phyloP scores from a whole-genome alignment of 768 basidiomycete genomes.

The Agaricus bisporus region DNA sequence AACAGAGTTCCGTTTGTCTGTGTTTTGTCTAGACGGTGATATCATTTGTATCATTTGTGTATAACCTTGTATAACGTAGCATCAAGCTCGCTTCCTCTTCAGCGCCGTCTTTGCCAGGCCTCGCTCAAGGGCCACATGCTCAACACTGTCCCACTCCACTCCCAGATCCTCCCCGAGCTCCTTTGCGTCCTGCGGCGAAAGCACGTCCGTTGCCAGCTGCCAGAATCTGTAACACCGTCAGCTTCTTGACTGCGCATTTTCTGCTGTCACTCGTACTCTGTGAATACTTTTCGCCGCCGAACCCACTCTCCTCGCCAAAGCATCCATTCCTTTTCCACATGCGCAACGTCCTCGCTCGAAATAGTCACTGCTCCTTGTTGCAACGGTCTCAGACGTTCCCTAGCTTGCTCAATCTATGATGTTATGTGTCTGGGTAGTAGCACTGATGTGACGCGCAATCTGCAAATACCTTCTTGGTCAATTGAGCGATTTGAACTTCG shows the following conservation, averaged over 20 bases:
- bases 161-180: conserved; percentile 76
- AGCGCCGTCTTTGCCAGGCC: conserved; percentile 36
- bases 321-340: conserved; percentile 67
- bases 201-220: conserved; percentile 60
- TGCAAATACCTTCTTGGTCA: conserved; percentile 42
- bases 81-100: conserved; percentile 45
- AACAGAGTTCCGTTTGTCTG: conserved; percentile 24
- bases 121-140: conserved; percentile 62
- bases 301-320: conserved; percentile 83
- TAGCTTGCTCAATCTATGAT: conserved; percentile 42
- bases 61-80: not conserved
- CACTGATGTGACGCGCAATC: conserved; percentile 5
- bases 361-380: conserved; percentile 62
- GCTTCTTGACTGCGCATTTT: conserved; percentile 9
- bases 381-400: conserved; percentile 53
- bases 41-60: not conserved
- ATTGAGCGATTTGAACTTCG: conserved; percentile 41
- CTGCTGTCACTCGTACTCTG: conserved; percentile 43
- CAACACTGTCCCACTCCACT: conserved; percentile 69
- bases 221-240: conserved; percentile 51
- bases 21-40: conserved; percentile 15
- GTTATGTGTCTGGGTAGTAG: conserved; percentile 10
- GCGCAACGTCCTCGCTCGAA: conserved; percentile 62
- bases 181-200: conserved; percentile 58
- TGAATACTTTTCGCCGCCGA: conserved; percentile 69